Base-by-base conservation (phyloP, 2,329 filamentous ascomycete genomes). In the Sphaerulina populicola region DNA sequence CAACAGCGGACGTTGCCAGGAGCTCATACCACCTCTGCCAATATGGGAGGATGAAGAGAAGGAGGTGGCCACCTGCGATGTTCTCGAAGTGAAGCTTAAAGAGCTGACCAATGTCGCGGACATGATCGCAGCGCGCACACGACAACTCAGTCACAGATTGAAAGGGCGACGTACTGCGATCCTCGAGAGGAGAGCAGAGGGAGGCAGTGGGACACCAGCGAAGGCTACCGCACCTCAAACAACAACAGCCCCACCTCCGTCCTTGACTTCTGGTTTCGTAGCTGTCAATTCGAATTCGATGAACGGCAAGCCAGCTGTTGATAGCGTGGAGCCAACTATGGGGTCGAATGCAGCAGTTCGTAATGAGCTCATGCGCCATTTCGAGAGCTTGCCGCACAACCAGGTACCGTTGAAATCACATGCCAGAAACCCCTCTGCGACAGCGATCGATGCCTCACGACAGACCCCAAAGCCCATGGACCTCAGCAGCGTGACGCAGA, bases 1-100 rank as follows among this genome's bases (percentile, higher is more conserved):
- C 58, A 81, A 82, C 49, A 90, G 86, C 36, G 88, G 88, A 27
- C 86, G 87, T 58, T 80, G 90, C 9, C 86, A 94, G 67, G 83
- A 88, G 64, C 79, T 89, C 69, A 88, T 89, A 14, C 84, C 88
- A 2, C 83, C 85, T 11, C 82, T 90, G 57, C 87, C 88, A 0
- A 83, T 93, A 44, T 81, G 86, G 52, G 88, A 94, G 64, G 88
- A 94, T 64, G 89, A 94, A 69, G 81, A 84, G 64, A 88, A 88
- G 58, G 88, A 95, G 66, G 69, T 94, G 35, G 87, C 83, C 10
- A 91, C 88, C 0, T 73, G 94, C 61, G 87, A 93, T 61, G 90
- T 94, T 45, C 69, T 94, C 27, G 87, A 94, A 68, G 81, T 83
- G 66, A 85, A 88, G 55, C 72, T 94, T 33, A 80, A 81, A 35